A percentile compares a stretch with the other conserved stretches of the same genome.
Conservation (phyloP, 1,284 basidiomycete genomes). For the Cyathus pygmaeus region DNA sequence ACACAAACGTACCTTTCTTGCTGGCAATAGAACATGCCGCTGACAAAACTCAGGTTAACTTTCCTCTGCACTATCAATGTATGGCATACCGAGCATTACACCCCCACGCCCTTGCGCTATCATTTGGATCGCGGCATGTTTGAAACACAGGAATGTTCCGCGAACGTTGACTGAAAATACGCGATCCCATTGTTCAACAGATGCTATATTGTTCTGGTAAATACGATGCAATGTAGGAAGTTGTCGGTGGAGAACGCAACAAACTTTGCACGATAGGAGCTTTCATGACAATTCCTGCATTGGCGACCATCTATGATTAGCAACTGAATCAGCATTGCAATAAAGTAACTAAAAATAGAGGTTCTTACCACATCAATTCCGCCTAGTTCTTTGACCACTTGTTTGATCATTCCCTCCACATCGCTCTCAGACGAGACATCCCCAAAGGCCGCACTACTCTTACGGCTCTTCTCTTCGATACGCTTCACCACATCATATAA, state of each 20-base stretch:
- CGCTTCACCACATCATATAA: background rate
- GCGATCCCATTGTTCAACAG: slow-evolving; percentile 33
- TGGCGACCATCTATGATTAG: slow-evolving; percentile 4
- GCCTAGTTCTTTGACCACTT: background rate
- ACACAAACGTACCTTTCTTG: background rate
- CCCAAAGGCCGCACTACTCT: background rate
- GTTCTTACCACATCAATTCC: slow-evolving; percentile 1
- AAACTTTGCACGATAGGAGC: background rate
- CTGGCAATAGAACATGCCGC: background rate
- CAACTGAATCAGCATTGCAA: too few relatives aligned
- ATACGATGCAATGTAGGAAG: too few relatives aligned
- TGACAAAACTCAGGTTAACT: background rate
- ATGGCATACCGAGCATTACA: slow-evolving; percentile 30
- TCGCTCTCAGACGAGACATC: slow-evolving; percentile 3
- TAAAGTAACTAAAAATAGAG: background rate
- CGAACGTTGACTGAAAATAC: slow-evolving; percentile 34
- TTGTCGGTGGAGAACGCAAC: background rate
- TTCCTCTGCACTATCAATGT: background rate
- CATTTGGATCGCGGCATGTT: slow-evolving; percentile 42
- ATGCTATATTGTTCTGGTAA: slow-evolving; percentile 25
- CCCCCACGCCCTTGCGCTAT: slow-evolving; percentile 45
- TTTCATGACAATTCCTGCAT: slow-evolving; percentile 2
- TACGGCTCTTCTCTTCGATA: background rate
- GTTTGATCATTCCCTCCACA: slow-evolving; percentile 1
- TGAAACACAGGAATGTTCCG: slow-evolving; percentile 42